Base-by-base conservation (phyloP, 2,329 filamentous ascomycete species). In the Hypoxylon sp. region DNA sequence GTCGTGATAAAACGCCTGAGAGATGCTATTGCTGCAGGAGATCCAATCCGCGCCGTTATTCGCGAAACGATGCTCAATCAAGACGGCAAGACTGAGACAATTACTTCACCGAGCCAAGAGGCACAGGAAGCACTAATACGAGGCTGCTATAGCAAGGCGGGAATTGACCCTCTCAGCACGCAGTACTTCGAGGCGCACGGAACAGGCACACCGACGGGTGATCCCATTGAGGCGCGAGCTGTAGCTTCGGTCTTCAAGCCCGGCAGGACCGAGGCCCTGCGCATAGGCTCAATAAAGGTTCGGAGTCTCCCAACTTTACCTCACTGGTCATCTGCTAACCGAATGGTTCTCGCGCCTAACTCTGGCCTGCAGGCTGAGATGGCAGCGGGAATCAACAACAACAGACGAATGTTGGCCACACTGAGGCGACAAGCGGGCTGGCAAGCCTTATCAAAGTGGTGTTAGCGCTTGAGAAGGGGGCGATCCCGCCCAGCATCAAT, bases 401-500 rank as follows among this genome's bases (percentile, higher is more conserved):
- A 33, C 11, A 33, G 54, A 69, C 75, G 1, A 76, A 76, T 28
- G 48, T 79, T 7, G 77, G 77, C 1, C 77, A 80, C 38, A 71
- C 70, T 0, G 77, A 78, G 53, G 69, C 65, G 0, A 74, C 66
- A 0, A 69, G 63, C 8, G 74, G 75, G 1, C 50, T 78, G 9
- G 72, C 74, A 0, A 66, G 56, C 2, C 40, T 78, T 0, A 67
- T 78, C 33, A 78, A 78, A 62, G 59, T 54, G 0, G 56, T 70
- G 1, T 58, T 74, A 12, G 55, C 63, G 0, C 18, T 79, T 2
- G 65, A 76, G 56, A 66, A 72, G 8, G 83, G 82, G n/a, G 74
- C 78, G 40, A 85, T 87, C 6, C 82, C 84, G 0, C 80, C 81
- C 7, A 83, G 84, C 45, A 78, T 84, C 72, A 85, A 86, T 64